Evolutionary conservation across 1,284 basidiomycete genomes (phyloP).

Genomic region (Ganoderma multipileum): DNA sequence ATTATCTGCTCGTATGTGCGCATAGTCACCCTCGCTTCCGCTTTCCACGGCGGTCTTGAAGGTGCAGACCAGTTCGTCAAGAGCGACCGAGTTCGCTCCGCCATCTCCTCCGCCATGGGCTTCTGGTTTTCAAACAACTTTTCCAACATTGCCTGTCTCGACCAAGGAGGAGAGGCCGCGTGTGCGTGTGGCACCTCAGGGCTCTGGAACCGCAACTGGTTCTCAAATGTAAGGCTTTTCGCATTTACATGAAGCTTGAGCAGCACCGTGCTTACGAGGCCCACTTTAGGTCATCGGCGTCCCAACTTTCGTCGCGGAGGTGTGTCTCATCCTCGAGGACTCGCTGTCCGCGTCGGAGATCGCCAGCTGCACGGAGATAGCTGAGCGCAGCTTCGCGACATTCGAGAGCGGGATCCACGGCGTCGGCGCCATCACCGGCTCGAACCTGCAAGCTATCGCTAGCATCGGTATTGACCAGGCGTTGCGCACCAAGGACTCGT

Average conservation of each 20-base stretch:
- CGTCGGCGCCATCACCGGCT: conserved; percentile 60
- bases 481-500: conserved; percentile 50
- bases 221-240: conserved; percentile 45
- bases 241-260: neutral
- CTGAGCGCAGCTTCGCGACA: conserved; percentile 57
- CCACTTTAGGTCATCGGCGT: conserved; percentile 60
- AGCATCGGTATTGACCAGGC: conserved; percentile 62
- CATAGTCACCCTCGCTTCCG: conserved; percentile 55
- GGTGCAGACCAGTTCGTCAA: conserved; percentile 49
- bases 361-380: conserved; percentile 57
- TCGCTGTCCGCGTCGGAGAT: conserved; percentile 50
- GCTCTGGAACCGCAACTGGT: conserved; percentile 77
- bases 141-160: conserved; percentile 56
- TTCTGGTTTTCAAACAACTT: conserved; percentile 74
- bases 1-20: neutral
- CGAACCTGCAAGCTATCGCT: conserved; percentile 66
- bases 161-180: conserved; percentile 52
- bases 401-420: conserved; percentile 54
- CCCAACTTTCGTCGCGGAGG: conserved; percentile 60
- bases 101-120: conserved; percentile 60
- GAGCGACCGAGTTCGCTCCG: conserved; percentile 45
- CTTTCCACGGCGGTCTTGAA: conserved; percentile 59
- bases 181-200: conserved; percentile 67
- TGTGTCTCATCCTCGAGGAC: conserved; percentile 62
- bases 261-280: neutral